These are phyloP conservation scores for Moesziomyces aphidis DNA, from an alignment of 1,284 basidiomycete species.

Conservation along the genomic window DNA sequence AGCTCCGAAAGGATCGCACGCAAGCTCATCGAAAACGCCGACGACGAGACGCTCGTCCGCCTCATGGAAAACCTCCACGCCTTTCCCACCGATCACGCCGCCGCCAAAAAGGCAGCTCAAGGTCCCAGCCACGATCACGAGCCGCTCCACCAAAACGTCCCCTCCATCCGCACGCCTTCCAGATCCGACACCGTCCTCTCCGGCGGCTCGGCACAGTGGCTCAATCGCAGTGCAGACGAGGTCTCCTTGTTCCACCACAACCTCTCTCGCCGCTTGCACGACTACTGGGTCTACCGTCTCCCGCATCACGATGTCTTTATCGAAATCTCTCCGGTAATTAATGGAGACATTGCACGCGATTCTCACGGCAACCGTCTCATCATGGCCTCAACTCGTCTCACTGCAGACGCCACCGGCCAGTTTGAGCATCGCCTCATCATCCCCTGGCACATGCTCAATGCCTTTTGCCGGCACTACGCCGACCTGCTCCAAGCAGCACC, in stretches of 20 bases:
- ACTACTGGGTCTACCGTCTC: slow-evolving; percentile 59
- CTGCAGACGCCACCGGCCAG: slow-evolving; percentile 30
- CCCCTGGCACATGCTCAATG: slow-evolving; percentile 52
- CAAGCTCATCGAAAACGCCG: slow-evolving; percentile 42
- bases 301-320: slow-evolving; percentile 44
- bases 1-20: slow-evolving; percentile 35
- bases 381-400: slow-evolving; percentile 44
- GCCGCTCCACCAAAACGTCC: neutral
- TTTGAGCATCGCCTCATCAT: slow-evolving; percentile 41
- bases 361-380: slow-evolving; percentile 21
- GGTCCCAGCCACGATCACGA: neutral
- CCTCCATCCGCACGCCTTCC: slow-evolving; percentile 12
- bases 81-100: slow-evolving; percentile 49
- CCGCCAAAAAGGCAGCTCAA: slow-evolving; percentile 20
- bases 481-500: slow-evolving; percentile 13
- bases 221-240: slow-evolving; percentile 48
- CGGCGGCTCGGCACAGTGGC: slow-evolving; percentile 50
- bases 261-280: slow-evolving; percentile 43
- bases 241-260: slow-evolving; percentile 48
- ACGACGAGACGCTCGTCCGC: slow-evolving; percentile 46
- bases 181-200: slow-evolving; percentile 29
- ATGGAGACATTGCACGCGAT: slow-evolving; percentile 23
- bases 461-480: slow-evolving; percentile 38
- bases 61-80: slow-evolving; percentile 50
- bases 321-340: slow-evolving; percentile 50